phyloP scores from a whole-genome alignment of 169 alveolate genomes.

The Cryptosporidium bovis region DNA sequence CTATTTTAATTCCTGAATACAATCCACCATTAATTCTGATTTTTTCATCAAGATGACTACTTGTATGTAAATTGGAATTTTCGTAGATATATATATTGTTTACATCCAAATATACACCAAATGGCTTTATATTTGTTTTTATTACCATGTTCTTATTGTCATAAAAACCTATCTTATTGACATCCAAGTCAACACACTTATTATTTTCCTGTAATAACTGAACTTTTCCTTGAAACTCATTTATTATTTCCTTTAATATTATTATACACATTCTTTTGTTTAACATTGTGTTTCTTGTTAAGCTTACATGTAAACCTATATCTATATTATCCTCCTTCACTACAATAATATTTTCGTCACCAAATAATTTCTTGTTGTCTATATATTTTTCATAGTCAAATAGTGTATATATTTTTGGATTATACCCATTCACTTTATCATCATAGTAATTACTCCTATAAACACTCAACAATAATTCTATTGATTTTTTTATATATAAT shows the following conservation, averaged over 20 bases:
- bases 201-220: neutral
- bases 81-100: conserved; percentile 6
- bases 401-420: conserved; percentile 14
- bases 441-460: conserved; percentile 1
- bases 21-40: conserved; percentile 6
- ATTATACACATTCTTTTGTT: neutral
- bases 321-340: neutral
- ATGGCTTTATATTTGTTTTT: neutral
- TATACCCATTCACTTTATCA: neutral
- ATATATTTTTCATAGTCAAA: neutral
- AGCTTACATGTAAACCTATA: conserved; percentile 37
- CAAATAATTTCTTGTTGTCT: neutral
- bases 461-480: neutral
- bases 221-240: neutral
- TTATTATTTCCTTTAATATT: neutral
- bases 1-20: neutral
- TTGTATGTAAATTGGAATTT: neutral
- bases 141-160: conserved; percentile 2
- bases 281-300: conserved; percentile 14
- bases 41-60: neutral
- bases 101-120: conserved; percentile 3
- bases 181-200: neutral
- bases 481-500: neutral
- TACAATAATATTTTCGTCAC: neutral
- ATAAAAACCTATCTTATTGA: neutral